Base-by-base conservation (phyloP, 202 grass and related monocot genomes). In the Zizania palustris region DNA sequence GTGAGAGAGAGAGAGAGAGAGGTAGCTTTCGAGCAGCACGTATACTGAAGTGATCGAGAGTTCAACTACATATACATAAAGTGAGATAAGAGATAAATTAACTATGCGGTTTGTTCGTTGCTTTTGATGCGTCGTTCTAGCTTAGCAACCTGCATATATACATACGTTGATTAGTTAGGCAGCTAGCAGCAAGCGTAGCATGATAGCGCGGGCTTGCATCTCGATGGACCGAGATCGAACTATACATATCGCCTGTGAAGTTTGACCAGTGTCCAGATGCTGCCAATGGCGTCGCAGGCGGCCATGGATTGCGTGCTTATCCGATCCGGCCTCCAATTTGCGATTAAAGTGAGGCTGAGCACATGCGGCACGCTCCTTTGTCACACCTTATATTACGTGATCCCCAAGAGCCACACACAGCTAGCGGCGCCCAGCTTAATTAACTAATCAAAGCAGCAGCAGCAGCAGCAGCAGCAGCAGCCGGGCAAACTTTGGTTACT, bases 181-280 rank as follows among this genome's bases (percentile, higher is more conserved):
- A 10, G n/a, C 11, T n/a, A 28, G 63, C 21, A 18, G 76, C 16
- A 57, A 28, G 28, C 28, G 2, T 28, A 28, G 28, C 28, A 28
- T 28, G 28, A 28, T 28, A 28, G 28, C n/a, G 6, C 9, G 4
- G 4, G 35, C 12, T 2, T 4, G 18, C 73, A 44, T 60, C 75
- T 22, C 12, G 45, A 55, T 28, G 28, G 51, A 55, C 19, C 51
- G 51, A 18, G 7, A 54, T 39, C 11, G 28, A 61, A 64, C 11
- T 49, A n/a, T n/a, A n/a, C n/a, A n/a, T n/a, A 45, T 33, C 65
- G 41, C 45, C 75, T 82, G 85, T 41, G 35, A 50, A 28, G 41
- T 71, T 88, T 88, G 86, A 76, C 81, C 82, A 5, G 71, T 76
- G 71, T 76, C 64, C 49, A 80, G 59, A 11, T 7, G 39, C 46